These are phyloP conservation scores for Rhodofomes roseus DNA, from an alignment of 1,284 basidiomycete species.

Conservation along the genomic window DNA sequence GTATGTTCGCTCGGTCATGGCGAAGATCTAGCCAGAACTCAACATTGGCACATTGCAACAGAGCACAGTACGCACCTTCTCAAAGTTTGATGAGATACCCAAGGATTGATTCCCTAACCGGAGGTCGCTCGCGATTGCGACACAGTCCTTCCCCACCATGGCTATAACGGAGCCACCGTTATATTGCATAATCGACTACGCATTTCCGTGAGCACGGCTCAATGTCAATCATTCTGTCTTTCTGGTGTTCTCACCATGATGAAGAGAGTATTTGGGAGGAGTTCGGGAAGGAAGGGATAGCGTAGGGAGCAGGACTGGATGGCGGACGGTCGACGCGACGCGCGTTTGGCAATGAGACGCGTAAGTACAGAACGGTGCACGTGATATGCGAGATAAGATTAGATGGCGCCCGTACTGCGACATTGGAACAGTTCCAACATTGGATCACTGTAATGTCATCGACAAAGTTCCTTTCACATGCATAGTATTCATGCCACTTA, in stretches of 20 bases:
- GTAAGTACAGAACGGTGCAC: not conserved
- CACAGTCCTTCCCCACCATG: conserved; percentile 99
- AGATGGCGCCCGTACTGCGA: too few species aligned
- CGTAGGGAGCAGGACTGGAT: not conserved
- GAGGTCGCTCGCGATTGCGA: conserved; percentile 96
- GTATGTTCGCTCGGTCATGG: conserved; percentile 91
- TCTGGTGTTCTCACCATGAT: not conserved
- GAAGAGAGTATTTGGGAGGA: not conserved
- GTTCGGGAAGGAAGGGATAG: too few species aligned
- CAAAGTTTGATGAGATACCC: conserved; percentile 89
- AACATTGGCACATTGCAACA: not conserved
- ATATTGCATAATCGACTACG: conserved; percentile 81
- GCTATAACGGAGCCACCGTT: conserved; percentile 98
- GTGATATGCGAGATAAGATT: not conserved
- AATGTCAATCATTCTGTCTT: not conserved
- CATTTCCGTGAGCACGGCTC: not conserved
- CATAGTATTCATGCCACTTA: too few species aligned
- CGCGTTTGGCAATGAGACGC: not conserved
- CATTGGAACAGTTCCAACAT: too few species aligned
- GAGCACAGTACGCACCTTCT: conserved; percentile 63
- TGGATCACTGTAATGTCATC: too few species aligned
- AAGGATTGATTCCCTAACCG: conserved; percentile 90
- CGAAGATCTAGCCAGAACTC: conserved; percentile 70
- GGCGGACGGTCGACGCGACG: not conserved
- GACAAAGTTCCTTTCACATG: too few species aligned